Evolutionary conservation across 176 grass and related monocot genomes (phyloP), one percentile per base, ranked within the genome.

Genomic region (Cymbopogon citratus): DNA sequence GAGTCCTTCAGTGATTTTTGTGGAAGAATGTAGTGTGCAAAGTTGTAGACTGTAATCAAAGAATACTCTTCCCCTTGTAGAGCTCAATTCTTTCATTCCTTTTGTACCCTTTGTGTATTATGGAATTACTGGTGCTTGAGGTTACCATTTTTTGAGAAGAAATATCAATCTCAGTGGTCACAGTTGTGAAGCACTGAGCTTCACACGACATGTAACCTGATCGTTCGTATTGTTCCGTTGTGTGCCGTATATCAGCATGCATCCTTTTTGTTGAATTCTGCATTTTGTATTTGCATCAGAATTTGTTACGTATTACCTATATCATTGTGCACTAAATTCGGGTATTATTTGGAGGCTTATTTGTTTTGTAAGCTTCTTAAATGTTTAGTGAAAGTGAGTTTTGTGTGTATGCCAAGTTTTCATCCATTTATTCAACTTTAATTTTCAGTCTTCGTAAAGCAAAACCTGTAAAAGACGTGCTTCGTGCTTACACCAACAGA

Each of bases 81-180:
- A 90, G 85, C 83, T 85, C 51, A 82, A 93, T 93, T 93, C 82
- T 91, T 93, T 93, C 75, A 91, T 93, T 93, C 62, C 87, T 87
- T 88, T 83, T 91, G 82, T 91, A 80, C 67, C 65, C 52, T 82
- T 80, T 85, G 84, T 90, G 84, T 80, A 90, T 69, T 87, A 83
- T 79, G 39, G 24, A 84, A 68, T 69, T 49, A 54, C 43, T 52
- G 69, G 39, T 54, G 62, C 69, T 73, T 52, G 31, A 83, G 86
- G 48, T 87, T 65, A 64, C 49, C 69, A 83, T 69, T 90, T 90
- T 82, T 49, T 41, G 31, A 51, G 31, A 62, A 24, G 33, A 78
- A 40, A 51, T 33, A 38, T 1, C 36, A 68, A 16, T 66, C n/a
- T 33, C 19, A 0, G 7, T n/a, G 1, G 31, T 51, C 3, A 9